Evolutionary conservation across 169 alveolate species (phyloP), one percentile per base, ranked within the genome.

Genomic region (Cryptosporidium baileyi): DNA sequence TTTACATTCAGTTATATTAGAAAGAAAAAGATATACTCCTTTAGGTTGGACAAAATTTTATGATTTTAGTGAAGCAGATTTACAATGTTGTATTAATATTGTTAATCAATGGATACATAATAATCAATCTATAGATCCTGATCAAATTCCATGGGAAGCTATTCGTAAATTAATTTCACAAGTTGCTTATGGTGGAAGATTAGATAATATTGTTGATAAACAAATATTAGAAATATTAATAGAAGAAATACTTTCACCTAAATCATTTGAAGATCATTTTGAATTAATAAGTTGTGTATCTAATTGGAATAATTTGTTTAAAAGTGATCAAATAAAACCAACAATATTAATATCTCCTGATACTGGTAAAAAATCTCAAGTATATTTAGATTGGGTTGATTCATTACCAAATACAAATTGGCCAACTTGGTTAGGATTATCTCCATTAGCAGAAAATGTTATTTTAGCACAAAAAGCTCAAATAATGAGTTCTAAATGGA

Each of bases 121-220:
- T 11, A 81, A 52, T 81, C 81, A 61, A 26, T 88, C 94, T 80
- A 91, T 95, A 22, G 96, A 95, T 60, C 99, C 99, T 38, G 95
- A 93, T 80, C 94, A 96, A 88, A 95, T 97, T 24, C 99, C 99
- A 11, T 96, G 99, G 99, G 98, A 94, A 47, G 99, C 99, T 19
- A 93, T 97, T 13, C 94, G 97, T 63, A 95, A 97, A 22, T 90
- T 96, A 32, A 90, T 97, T 43, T 93, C 94, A 15, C 95, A 96
- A 79, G 95, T 96, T 17, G 89, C 96, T 57, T 97, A 96, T 85
- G 99, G 99, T 49, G 99, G 99, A 17, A 93, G 98, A 67, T 91
- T 97, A 40, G 99, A 97, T 90, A 97, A 96, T 89, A 97, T 94
- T 63, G 97, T 95, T 67, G 99, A 97, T 85, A 91, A 94, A 54